phyloP scores from a whole-genome alignment of 805 yeast genomes.

The Wickerhamomyces sydowiorum region DNA sequence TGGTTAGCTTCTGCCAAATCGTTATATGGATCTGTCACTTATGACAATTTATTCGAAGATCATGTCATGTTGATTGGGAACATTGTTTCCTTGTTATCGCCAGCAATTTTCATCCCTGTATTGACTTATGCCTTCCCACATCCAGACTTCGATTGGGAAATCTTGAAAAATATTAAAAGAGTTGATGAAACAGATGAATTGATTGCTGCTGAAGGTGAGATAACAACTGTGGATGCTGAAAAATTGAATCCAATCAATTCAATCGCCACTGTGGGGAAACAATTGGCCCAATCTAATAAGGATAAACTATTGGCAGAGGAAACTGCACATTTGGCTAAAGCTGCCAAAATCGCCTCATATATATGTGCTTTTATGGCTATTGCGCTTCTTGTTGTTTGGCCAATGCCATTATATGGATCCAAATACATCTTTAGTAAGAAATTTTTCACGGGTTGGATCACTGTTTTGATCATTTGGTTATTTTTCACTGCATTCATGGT shows the following conservation, averaged over 20 bases:
- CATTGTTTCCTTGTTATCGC: slow-evolving; percentile 74
- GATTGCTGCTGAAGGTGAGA: slow-evolving; percentile 33
- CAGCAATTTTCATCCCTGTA: slow-evolving; percentile 59
- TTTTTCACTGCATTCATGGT: slow-evolving; percentile 62
- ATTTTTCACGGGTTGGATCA: slow-evolving; percentile 88
- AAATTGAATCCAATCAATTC: slow-evolving; percentile 26
- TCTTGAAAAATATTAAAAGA: slow-evolving; percentile 52
- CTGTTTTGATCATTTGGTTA: slow-evolving; percentile 77
- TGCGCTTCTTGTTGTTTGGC: slow-evolving; percentile 72
- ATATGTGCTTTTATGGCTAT: slow-evolving; percentile 59
- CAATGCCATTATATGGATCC: slow-evolving; percentile 91
- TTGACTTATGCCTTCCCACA: slow-evolving; percentile 60
- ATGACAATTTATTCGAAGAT: slow-evolving; percentile 66
- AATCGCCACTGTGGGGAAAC: slow-evolving; percentile 25
- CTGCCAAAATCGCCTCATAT: slow-evolving; percentile 55
- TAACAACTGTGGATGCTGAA: slow-evolving; percentile 4
- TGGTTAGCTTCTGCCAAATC: slow-evolving; percentile 53
- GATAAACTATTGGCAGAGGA: slow-evolving; percentile 40
- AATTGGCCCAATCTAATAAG: slow-evolving; percentile 18
- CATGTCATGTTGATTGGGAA: slow-evolving; percentile 89
- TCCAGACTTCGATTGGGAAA: slow-evolving; percentile 70
- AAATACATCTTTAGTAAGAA: slow-evolving; percentile 66
- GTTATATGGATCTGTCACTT: slow-evolving; percentile 36
- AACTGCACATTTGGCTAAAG: slow-evolving; percentile 41
- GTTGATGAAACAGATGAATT: slow-evolving; percentile 72